A percentile compares a stretch with the other conserved stretches of the same genome.
Evolutionary conservation across 306 rosid genomes (phyloP).

Genomic region (Trichosanthes cucumerina): DNA sequence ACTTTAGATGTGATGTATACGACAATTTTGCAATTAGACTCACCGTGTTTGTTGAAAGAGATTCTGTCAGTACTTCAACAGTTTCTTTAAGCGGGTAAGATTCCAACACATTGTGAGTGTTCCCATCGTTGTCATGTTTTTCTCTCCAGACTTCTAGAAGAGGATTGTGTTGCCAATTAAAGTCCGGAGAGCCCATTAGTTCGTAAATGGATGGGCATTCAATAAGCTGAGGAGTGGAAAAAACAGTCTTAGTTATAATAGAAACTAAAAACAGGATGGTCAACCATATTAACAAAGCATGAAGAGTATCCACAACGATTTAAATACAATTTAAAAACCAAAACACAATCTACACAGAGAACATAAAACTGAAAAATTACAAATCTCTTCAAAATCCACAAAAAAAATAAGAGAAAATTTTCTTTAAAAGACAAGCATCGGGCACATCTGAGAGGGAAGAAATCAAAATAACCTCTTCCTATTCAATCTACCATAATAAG

Average conservation of each 20-base stretch:
- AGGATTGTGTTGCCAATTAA: conserved; percentile 64
- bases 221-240: conserved; percentile 53
- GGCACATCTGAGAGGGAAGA: background rate
- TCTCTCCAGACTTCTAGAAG: conserved; percentile 71
- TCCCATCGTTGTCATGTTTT: conserved; percentile 40
- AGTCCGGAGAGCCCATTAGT: conserved; percentile 55
- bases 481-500: background rate
- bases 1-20: background rate
- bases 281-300: background rate
- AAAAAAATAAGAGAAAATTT: background rate
- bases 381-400: background rate
- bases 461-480: background rate
- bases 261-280: background rate
- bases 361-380: background rate
- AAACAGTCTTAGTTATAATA: background rate
- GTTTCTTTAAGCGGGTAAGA: conserved; percentile 59
- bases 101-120: conserved; percentile 47
- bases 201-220: conserved; percentile 94
- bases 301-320: background rate
- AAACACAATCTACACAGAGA: background rate
- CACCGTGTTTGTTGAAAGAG: conserved; percentile 65
- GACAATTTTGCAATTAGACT: conserved; percentile 20
- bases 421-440: background rate
- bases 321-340: background rate
- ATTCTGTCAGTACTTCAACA: conserved; percentile 46